A percentile compares a stretch with the other conserved stretches of the same genome.
These are phyloP conservation scores for Phalaenopsis aphrodite DNA, from an alignment of 106 monocot species.

Conservation along the genomic window DNA sequence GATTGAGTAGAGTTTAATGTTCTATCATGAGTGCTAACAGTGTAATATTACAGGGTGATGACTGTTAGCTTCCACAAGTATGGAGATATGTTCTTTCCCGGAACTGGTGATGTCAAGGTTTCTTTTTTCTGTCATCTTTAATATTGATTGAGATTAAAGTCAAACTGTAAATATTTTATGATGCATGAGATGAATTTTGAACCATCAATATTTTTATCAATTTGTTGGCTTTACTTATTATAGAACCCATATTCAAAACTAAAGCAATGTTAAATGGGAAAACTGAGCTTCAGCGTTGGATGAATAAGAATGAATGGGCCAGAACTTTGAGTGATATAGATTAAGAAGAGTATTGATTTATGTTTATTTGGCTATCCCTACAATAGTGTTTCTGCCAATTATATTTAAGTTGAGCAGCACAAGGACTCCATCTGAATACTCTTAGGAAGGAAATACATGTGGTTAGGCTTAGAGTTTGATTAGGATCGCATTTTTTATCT, in stretches of 20 bases:
- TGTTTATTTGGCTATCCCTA: too few relatives aligned
- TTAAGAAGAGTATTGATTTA: too few relatives aligned
- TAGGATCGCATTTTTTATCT: too few relatives aligned
- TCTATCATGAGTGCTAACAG: background rate
- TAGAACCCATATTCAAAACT: conserved; percentile 1
- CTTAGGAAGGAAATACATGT: too few relatives aligned
- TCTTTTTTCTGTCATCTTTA: background rate
- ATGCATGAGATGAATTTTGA: background rate
- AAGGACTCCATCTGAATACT: too few relatives aligned
- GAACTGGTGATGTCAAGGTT: conserved; percentile 97
- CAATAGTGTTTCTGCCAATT: too few relatives aligned
- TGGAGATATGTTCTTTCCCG: conserved; percentile 93
- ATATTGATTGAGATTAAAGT: conserved; percentile 3
- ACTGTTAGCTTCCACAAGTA: conserved; percentile 98
- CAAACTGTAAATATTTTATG: background rate
- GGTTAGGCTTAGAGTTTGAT: too few relatives aligned
- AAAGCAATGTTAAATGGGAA: background rate
- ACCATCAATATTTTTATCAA: background rate
- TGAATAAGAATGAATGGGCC: background rate
- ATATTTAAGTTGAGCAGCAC: too few relatives aligned
- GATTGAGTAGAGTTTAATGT: background rate
- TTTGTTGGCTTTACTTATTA: background rate
- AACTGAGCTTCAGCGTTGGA: background rate
- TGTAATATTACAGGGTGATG: conserved; percentile 74
- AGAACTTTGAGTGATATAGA: background rate